phyloP scores from a whole-genome alignment of 495 filamentous ascomycete genomes.

The Penicillium paxilli region DNA sequence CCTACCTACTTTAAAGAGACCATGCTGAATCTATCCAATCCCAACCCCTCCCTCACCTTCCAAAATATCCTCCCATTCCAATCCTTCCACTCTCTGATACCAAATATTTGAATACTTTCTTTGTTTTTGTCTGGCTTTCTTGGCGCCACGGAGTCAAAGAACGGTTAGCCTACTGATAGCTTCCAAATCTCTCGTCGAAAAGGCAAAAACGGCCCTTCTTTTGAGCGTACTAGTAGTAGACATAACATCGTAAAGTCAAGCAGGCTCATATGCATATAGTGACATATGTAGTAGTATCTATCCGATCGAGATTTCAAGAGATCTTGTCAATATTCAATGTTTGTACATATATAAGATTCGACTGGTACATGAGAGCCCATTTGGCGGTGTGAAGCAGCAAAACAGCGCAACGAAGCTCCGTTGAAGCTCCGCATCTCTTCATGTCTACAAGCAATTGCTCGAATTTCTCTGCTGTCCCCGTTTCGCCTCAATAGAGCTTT shows the following conservation, averaged over 20 bases:
- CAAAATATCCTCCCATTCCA: conserved; percentile 2
- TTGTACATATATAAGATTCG: too few relatives aligned
- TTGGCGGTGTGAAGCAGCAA: conserved; percentile 13
- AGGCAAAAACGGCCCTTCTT: too few relatives aligned
- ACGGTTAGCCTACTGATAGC: conserved; percentile 39
- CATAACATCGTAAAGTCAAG: too few relatives aligned
- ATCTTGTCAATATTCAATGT: too few relatives aligned
- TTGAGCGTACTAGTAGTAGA: too few relatives aligned
- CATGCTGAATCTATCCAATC: conserved; percentile 5
- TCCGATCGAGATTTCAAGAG: too few relatives aligned
- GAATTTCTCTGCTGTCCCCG: background rate
- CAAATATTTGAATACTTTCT: conserved; percentile 19
- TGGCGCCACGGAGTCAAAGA: conserved; percentile 8
- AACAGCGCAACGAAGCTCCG: conserved; percentile 9
- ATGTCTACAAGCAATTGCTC: background rate
- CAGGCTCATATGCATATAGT: too few relatives aligned
- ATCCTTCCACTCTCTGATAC: conserved; percentile 27
- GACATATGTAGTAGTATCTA: too few relatives aligned
- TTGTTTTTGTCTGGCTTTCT: conserved; percentile 37
- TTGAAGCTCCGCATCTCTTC: conserved; percentile 7
- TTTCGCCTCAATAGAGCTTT: background rate
- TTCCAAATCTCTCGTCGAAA: background rate
- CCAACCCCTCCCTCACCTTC: background rate
- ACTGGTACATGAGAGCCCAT: too few relatives aligned
- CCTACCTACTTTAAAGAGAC: conserved; percentile 7